Conservation (phyloP, 257 asterid species). For the Avicennia marina region DNA sequence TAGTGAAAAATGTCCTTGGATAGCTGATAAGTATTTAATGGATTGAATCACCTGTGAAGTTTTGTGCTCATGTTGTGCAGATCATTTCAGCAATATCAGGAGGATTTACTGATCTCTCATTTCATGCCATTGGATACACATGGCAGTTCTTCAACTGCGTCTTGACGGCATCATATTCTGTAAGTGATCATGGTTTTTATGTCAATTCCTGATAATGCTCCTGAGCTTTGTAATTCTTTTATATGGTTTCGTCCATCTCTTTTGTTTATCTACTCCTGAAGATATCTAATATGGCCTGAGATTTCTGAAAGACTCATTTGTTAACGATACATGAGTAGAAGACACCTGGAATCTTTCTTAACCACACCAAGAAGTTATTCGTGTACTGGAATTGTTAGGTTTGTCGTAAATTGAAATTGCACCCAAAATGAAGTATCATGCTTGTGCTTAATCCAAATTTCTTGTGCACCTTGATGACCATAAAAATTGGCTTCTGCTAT, state of each 20-base stretch:
- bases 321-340: too few species aligned
- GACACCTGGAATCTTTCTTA: too few species aligned
- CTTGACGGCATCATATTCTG: slow-evolving; percentile 96
- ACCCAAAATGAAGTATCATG: not conserved
- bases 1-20: not conserved
- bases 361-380: too few species aligned
- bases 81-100: slow-evolving; percentile 94
- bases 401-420: not conserved
- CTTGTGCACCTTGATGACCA: not conserved
- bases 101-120: slow-evolving; percentile 88
- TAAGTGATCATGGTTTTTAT: slow-evolving; percentile 31
- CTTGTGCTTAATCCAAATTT: too few species aligned
- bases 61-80: slow-evolving; percentile 43
- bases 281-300: too few species aligned
- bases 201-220: not conserved
- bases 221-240: not conserved
- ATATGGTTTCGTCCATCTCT: not conserved
- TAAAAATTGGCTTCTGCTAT: not conserved
- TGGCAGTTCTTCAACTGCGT: slow-evolving; percentile 95
- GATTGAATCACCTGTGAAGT: slow-evolving; percentile 15
- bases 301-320: too few species aligned
- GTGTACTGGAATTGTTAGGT: too few species aligned
- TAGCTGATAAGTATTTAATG: not conserved
- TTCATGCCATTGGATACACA: slow-evolving; percentile 76
- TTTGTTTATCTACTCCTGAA: too few species aligned